phyloP scores from a whole-genome alignment of 176 grass and related monocot genomes.

The Rhynchospora breviuscula region DNA sequence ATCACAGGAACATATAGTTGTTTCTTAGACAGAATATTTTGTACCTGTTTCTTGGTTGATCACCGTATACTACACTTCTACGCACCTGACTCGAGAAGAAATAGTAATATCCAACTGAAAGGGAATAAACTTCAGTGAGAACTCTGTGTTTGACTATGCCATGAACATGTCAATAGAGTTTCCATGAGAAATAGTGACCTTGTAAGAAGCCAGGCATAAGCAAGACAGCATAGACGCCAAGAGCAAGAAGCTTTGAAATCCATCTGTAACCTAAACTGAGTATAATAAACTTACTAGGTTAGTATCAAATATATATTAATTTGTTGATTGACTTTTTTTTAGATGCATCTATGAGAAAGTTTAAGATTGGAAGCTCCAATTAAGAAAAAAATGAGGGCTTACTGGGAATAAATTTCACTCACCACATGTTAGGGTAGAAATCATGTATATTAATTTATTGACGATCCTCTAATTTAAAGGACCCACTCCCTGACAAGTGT shows the following conservation, averaged over 20 bases:
- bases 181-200: constrained; percentile 36
- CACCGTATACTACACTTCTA: constrained; percentile 92
- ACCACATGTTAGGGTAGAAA: no score
- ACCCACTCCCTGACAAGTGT: neutral
- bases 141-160: neutral
- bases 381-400: neutral
- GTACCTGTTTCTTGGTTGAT: constrained; percentile 90
- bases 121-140: neutral
- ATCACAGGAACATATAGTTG: neutral
- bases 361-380: neutral
- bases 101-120: constrained; percentile 96
- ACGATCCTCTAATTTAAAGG: neutral
- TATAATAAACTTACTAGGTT: constrained; percentile 5
- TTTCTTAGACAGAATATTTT: neutral
- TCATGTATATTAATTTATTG: no score
- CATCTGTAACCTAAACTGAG: constrained; percentile 91
- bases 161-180: constrained; percentile 6
- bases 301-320: neutral
- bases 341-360: neutral
- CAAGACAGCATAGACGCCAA: constrained; percentile 70
- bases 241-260: constrained; percentile 76
- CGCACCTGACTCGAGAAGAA: constrained; percentile 85
- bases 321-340: neutral
- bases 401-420: no score
- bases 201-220: constrained; percentile 91